These are phyloP conservation scores for Talaromyces liani DNA, from an alignment of 495 filamentous ascomycete genomes.

Conservation along the genomic window DNA sequence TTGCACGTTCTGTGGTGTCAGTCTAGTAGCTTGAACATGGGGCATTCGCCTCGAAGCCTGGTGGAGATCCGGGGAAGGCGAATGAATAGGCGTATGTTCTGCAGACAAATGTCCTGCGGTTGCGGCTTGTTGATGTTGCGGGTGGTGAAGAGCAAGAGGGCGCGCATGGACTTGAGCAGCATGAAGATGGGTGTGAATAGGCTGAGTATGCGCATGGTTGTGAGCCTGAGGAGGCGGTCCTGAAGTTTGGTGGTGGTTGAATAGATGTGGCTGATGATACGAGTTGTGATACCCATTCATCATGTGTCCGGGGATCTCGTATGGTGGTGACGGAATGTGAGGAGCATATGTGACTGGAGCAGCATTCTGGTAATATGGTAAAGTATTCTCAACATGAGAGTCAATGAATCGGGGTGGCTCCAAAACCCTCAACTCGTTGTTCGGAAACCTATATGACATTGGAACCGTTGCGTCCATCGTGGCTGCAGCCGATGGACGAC, in stretches of 20 bases:
- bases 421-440: slow-evolving; percentile 30
- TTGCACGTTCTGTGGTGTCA: slow-evolving; percentile 20
- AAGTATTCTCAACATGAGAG: slow-evolving; percentile 24
- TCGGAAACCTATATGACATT: slow-evolving; percentile 35
- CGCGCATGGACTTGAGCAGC: not conserved
- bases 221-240: slow-evolving; percentile 18
- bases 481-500: slow-evolving; percentile 11
- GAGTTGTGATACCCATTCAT: slow-evolving; percentile 20
- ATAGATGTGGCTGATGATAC: slow-evolving; percentile 19
- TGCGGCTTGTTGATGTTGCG: not conserved
- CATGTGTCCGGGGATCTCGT: slow-evolving; percentile 25
- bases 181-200: slow-evolving; percentile 7
- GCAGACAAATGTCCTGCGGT: not conserved
- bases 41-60: not conserved
- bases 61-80: slow-evolving; percentile 1
- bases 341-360: slow-evolving; percentile 28
- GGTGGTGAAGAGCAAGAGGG: not conserved
- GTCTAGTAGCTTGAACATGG: not conserved
- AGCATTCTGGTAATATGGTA: slow-evolving; percentile 30
- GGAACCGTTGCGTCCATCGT: slow-evolving; percentile 39
- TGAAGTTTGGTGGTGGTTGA: slow-evolving; percentile 16
- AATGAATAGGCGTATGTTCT: slow-evolving; percentile 3
- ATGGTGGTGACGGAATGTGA: slow-evolving; percentile 27
- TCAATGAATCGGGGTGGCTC: slow-evolving; percentile 32
- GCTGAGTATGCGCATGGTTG: slow-evolving; percentile 13